Base-by-base conservation (phyloP, 495 filamentous ascomycete genomes). In the Penicillium herquei region DNA sequence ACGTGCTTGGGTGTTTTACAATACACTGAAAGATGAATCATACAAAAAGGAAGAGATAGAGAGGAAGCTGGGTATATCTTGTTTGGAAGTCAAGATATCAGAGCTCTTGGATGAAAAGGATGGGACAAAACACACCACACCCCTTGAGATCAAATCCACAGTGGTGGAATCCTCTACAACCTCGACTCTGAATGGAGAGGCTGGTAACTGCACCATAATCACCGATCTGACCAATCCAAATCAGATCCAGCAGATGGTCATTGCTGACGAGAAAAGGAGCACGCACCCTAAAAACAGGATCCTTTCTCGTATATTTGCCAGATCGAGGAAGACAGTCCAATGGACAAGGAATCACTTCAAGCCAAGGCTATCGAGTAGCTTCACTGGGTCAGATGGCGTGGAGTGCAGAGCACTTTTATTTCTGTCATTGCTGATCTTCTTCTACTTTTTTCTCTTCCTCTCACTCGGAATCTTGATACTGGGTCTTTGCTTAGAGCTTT, bases 341-440 rank as follows among this genome's bases (percentile, higher is more conserved):
- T 9, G 11, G 13, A 31, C 26, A 1, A 31, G 30, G 16, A 7
- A 40, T 6, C 18, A 39, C 7, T 13, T 31, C 17, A 51, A 41
- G 12, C 9, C 16, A n/a, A 16, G 17, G 6, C 70, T 70, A 0
- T 68, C 75, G 7, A 78, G 79, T 16, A 84, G 92, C 62, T 78
- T 86, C 16, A 81, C 86, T 53, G 72, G 78, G 43, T 77, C 92
- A 11, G 87, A 85, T 16, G 87, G 87, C 4, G 81, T 83, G 35
- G 89, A 95, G 69, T 95, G 91, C 61, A 77, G 80, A 47, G 88
- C 90, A 32, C 74, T 92, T 13, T 79, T 73, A 7, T 69, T 91
- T 6, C 76, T 96, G 13, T 74, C 84, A 0, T 73, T 84, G 45
- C 64, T 92, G 16, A 87, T 95, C 8, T 80, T 87, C 3, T 42